Evolutionary conservation across 1,284 basidiomycete genomes (phyloP).

Genomic region (Xanthoconium separans): DNA sequence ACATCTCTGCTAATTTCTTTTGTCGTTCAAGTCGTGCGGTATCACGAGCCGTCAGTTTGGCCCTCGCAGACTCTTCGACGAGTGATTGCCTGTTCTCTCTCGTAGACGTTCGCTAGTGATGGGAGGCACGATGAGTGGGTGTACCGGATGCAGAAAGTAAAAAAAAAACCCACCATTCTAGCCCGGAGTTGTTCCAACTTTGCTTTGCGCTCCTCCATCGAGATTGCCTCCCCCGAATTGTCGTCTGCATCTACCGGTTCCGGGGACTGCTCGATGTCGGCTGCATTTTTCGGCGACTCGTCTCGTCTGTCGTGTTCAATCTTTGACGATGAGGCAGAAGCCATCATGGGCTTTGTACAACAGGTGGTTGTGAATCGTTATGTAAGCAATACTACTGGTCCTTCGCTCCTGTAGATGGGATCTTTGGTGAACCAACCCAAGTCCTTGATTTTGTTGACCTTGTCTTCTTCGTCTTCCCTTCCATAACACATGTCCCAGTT

Average conservation of each 20-base stretch:
- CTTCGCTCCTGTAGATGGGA: neutral
- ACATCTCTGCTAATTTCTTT: constrained; percentile 83
- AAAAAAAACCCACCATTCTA: constrained; percentile 66
- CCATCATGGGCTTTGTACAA: constrained; percentile 13
- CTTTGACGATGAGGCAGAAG: constrained; percentile 5
- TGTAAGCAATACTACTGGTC: constrained; percentile 4
- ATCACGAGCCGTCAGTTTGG: constrained; percentile 75
- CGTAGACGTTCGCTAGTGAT: constrained; percentile 65
- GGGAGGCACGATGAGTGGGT: neutral
- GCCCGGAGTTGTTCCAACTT: constrained; percentile 75
- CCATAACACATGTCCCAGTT: neutral
- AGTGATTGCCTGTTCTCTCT: constrained; percentile 82
- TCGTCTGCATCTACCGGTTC: constrained; percentile 15
- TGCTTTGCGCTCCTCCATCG: constrained; percentile 72
- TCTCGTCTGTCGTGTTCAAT: neutral
- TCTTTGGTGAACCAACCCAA: constrained; percentile 35
- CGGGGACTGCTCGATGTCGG: constrained; percentile 2
- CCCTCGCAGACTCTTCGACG: constrained; percentile 76
- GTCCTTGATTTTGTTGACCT: constrained; percentile 20
- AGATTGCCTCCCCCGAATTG: constrained; percentile 32
- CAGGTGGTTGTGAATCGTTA: constrained; percentile 5
- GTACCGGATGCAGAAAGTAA: neutral
- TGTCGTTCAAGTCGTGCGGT: constrained; percentile 82
- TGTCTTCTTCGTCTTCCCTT: no score
- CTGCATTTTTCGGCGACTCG: neutral